Conservation (phyloP, 2,329 filamentous ascomycete species). For the Metarhizium rileyi region DNA sequence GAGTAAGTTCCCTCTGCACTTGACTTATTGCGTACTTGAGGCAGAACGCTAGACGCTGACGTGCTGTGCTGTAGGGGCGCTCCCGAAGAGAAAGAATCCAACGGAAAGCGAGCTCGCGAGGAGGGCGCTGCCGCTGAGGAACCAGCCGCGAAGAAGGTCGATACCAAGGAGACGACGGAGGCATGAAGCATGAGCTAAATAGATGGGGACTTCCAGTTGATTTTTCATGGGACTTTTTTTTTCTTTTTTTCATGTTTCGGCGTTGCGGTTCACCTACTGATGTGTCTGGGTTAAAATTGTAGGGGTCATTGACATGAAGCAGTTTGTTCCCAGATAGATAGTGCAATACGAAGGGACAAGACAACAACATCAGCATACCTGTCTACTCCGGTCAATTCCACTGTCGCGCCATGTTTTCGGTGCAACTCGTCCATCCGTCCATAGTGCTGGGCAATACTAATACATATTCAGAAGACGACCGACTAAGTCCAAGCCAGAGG, state of each 20-base stretch:
- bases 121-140: constrained; percentile 34
- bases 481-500: too few species aligned
- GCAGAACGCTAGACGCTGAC: constrained; percentile 9
- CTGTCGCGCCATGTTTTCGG: too few species aligned
- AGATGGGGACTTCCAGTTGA: not conserved
- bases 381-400: too few species aligned
- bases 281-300: not conserved
- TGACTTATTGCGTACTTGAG: not conserved
- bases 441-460: too few species aligned
- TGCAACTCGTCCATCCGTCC: too few species aligned
- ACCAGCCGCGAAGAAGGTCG: constrained; percentile 52
- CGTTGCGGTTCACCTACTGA: not conserved
- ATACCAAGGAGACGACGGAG: constrained; percentile 33
- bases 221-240: not conserved
- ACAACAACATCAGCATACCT: too few species aligned
- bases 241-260: not conserved
- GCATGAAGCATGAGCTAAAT: not conserved
- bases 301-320: not conserved
- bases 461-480: too few species aligned
- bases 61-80: constrained; percentile 10
- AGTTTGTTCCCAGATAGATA: too few species aligned
- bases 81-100: constrained; percentile 24
- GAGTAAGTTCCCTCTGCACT: constrained; percentile 16
- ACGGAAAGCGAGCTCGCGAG: constrained; percentile 46
- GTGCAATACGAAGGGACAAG: too few species aligned